Conservation (phyloP, 169 alveolate genomes). For the Eimeria acervulina region DNA sequence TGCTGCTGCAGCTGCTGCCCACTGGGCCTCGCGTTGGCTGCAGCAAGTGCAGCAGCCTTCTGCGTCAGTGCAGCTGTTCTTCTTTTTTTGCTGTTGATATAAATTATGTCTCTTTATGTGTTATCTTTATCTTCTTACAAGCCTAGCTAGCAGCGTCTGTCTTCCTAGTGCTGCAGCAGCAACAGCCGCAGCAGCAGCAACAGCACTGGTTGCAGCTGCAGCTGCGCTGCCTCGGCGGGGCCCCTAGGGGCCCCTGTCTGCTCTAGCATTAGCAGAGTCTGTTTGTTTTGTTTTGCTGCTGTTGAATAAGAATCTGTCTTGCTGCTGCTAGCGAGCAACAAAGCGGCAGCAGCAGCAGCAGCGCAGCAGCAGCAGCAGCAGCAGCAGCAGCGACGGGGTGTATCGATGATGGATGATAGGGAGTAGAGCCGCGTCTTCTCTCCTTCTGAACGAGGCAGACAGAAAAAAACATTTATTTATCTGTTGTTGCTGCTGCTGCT, state of each 20-base stretch:
- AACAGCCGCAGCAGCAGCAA: neutral
- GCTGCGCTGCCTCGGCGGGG: neutral
- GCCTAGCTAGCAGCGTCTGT: too few relatives aligned
- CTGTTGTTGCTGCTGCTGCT: too few relatives aligned
- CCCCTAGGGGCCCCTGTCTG: neutral
- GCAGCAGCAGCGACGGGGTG: neutral
- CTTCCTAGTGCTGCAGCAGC: too few relatives aligned
- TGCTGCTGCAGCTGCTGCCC: conserved; percentile 23
- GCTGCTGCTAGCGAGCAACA: neutral
- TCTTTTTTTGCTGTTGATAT: too few relatives aligned
- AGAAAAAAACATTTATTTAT: too few relatives aligned
- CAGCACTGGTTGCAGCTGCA: neutral
- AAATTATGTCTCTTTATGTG: too few relatives aligned
- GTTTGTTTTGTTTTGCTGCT: neutral
- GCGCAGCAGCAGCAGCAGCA: neutral
- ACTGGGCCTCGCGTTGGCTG: conserved; percentile 6
- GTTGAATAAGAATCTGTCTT: neutral
- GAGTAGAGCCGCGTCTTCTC: neutral
- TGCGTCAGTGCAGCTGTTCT: neutral
- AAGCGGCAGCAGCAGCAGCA: conserved; percentile 16
- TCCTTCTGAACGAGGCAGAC: neutral
- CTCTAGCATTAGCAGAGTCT: neutral
- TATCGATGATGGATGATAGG: neutral
- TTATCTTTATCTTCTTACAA: too few relatives aligned
- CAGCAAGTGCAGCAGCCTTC: neutral